These are phyloP conservation scores for Mycena amicta DNA, from an alignment of 768 basidiomycete species.

Conservation along the genomic window DNA sequence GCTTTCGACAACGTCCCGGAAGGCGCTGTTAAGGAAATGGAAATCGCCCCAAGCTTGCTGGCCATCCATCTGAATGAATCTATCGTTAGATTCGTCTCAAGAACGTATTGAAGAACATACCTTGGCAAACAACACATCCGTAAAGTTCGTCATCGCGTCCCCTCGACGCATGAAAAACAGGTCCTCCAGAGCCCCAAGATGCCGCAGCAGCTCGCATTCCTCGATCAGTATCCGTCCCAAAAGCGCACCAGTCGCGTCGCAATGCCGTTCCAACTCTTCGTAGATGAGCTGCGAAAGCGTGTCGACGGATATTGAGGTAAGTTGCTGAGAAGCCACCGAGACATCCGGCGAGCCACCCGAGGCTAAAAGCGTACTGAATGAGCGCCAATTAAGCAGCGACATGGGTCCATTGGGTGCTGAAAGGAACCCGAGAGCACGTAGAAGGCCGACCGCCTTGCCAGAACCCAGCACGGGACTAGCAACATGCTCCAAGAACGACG, in stretches of 20 bases:
- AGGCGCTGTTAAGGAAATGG: conserved; percentile 81
- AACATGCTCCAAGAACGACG: conserved; percentile 63
- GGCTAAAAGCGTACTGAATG: conserved; percentile 45
- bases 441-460: conserved; percentile 77
- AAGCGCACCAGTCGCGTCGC: conserved; percentile 50
- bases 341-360: conserved; percentile 21
- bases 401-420: conserved; percentile 25
- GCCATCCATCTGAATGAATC: conserved; percentile 75
- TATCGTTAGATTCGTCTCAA: too few species aligned
- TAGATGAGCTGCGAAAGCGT: conserved; percentile 63
- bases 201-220: conserved; percentile 66
- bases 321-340: conserved; percentile 6
- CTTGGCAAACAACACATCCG: conserved; percentile 74
- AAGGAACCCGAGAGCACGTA: conserved; percentile 58
- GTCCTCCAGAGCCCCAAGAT: conserved; percentile 66
- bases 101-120: too few species aligned
- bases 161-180: conserved; percentile 76
- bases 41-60: conserved; percentile 76
- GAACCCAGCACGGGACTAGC: conserved; percentile 62
- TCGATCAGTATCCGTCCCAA: conserved; percentile 63
- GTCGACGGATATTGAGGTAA: conserved; percentile 61
- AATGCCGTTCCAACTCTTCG: conserved; percentile 62
- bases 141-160: conserved; percentile 75
- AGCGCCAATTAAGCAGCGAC: conserved; percentile 39
- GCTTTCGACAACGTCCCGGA: conserved; percentile 61